These are phyloP conservation scores for Fusarium heterosporum DNA, from an alignment of 2,329 filamentous ascomycete species.

Conservation along the genomic window DNA sequence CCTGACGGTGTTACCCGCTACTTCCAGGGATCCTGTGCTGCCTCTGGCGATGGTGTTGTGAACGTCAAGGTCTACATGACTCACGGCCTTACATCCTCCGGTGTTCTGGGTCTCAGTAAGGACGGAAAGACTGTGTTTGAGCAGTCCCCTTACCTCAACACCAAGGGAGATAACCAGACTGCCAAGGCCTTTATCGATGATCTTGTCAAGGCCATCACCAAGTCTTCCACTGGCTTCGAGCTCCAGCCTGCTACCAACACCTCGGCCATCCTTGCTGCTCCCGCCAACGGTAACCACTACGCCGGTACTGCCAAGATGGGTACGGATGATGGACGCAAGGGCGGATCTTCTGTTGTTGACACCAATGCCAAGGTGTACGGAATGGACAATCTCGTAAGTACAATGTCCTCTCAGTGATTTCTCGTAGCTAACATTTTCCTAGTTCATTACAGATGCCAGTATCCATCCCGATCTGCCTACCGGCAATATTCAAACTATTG, in stretches of 20 bases:
- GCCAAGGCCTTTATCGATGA: constrained; percentile 74
- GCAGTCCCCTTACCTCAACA: constrained; percentile 69
- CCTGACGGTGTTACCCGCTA: constrained; percentile 71
- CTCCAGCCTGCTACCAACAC: constrained; percentile 39
- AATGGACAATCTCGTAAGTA: constrained; percentile 67
- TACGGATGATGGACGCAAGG: constrained; percentile 63
- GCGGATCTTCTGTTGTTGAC: constrained; percentile 70
- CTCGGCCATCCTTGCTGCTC: constrained; percentile 46
- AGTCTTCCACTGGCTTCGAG: constrained; percentile 18
- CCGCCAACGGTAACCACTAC: constrained; percentile 60
- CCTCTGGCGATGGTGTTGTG: constrained; percentile 67
- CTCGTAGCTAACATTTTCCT: not conserved
- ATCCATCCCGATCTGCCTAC: constrained; percentile 76
- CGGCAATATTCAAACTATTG: constrained; percentile 73
- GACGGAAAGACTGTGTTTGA: constrained; percentile 69
- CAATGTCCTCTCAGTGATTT: rapidly evolving
- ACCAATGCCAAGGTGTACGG: constrained; percentile 72
- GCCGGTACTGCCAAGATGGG: constrained; percentile 71
- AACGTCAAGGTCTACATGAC: constrained; percentile 71
- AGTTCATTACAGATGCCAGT: constrained; percentile 72
- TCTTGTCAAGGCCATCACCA: constrained; percentile 64
- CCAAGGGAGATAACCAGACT: constrained; percentile 69
- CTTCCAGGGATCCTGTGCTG: constrained; percentile 74
- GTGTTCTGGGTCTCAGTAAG: constrained; percentile 69
- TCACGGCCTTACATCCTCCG: constrained; percentile 70